Percentiles rank a stretch among this genome's conserved stretches.
Conservation (phyloP, 768 basidiomycete species). For the Lactarius psammicola region DNA sequence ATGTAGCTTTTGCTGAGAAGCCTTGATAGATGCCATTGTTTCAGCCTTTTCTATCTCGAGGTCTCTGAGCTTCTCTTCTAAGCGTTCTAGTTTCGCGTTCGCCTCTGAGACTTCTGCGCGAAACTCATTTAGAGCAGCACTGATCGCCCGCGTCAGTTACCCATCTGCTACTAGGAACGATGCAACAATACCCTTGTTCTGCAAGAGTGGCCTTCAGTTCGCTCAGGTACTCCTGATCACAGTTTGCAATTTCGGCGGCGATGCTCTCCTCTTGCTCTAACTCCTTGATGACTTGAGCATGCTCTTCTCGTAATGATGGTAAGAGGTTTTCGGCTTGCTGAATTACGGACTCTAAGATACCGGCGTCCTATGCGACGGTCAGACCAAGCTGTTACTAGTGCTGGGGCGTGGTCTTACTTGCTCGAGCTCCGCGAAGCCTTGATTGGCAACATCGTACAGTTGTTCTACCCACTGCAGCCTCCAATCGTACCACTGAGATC, state of each 20-base stretch:
- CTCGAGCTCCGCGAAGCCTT: constrained; percentile 59
- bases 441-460: constrained; percentile 59
- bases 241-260: constrained; percentile 70
- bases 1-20: constrained; percentile 59
- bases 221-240: constrained; percentile 72
- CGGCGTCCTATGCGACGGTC: constrained; percentile 54
- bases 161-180: not conserved
- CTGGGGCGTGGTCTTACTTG: constrained; percentile 41
- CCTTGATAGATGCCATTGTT: constrained; percentile 51
- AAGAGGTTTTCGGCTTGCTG: constrained; percentile 52
- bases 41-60: constrained; percentile 58
- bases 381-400: constrained; percentile 18
- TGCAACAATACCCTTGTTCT: constrained; percentile 66
- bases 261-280: constrained; percentile 65
- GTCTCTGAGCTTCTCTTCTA: constrained; percentile 62
- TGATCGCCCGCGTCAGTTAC: constrained; percentile 33
- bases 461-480: constrained; percentile 77
- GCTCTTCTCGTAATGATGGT: constrained; percentile 64
- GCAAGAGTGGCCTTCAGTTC: constrained; percentile 75
- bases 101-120: constrained; percentile 66
- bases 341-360: constrained; percentile 54
- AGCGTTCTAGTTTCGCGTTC: constrained; percentile 59
- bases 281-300: constrained; percentile 61
- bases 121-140: constrained; percentile 67
- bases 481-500: constrained; percentile 88